Evolutionary conservation across 108 stramenopile genomes (phyloP), one percentile per base, ranked within the genome.

Genomic region (Cyclotella kingstonii): DNA sequence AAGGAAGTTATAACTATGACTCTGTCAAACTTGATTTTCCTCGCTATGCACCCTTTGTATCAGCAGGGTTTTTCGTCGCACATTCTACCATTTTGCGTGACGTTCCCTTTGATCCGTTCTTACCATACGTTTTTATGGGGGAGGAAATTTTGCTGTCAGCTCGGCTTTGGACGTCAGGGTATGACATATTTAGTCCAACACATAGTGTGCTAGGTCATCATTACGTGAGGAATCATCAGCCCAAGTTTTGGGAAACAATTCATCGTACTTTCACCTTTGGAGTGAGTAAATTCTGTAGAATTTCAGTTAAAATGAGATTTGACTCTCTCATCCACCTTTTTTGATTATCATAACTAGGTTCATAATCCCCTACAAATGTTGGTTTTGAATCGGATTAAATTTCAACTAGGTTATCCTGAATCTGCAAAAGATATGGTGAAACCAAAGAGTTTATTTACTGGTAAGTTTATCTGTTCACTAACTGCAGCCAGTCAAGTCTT

Each of bases 201-300:
- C 84, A 78, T 49, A 71, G 86, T 43, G 86, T 96, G 7, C 76
- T 96, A 27, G 87, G 91, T 8, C 98, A 98, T 67, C 84, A 79
- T 54, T 94, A 94, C 70, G 83, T 86, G n/a, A 82, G 96, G 48
- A 87, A 82, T 21, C 85, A 92, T 63, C 86, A 89, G 57, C 98
- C 96, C n/a, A 98, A 97, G 63, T 98, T 98, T 68, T 98, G 98
- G 98, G 96, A 97, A 57, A 82, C 89, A 0, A 85, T 98, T 36
- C 87, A 90, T 70, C 82, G 91, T 47, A 83, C 80, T 2, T 87
- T 89, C 62, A 60, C 70, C 15, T 55, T 58, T 25, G 79, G 81
- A 11, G 82, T 72, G 43, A 70, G 69, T 63, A 34, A 0, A 58
- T 66, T 23, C 25, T 26, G 12, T 39, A 28, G 14, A 39, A 36